Evolutionary conservation across 2,329 filamentous ascomycete species (phyloP), one percentile per base, ranked within the genome.

Genomic region (Ascochyta clinopodiicola): DNA sequence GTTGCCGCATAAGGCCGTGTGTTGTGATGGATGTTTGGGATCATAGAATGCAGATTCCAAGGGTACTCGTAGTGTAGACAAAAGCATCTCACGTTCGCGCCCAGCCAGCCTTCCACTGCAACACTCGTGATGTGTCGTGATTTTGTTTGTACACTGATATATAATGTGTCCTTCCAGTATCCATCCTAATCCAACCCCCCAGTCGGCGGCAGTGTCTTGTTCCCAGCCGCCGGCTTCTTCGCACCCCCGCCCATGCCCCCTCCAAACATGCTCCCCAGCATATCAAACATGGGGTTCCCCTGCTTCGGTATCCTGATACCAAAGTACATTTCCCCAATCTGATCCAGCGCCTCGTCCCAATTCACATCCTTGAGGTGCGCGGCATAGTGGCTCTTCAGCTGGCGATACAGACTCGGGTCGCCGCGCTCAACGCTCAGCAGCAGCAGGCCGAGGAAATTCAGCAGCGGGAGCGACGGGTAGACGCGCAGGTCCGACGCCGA

Each of bases 251-350:
- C 81, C 45, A 81, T 81, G 24, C 87, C 88, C 19, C 92, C 92
- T 44, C 93, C 93, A 70, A 99, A 90, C 82, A 99, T 86, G 60
- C 87, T 93, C 43, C 92, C 93, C 90, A 99, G 96, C 93, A 99
- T 98, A 74, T 99, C 95, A 77, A 98, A 86, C 75, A 99, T 81
- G 3, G 93, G 93, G 75, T 98, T 98, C 61, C 88, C 90, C 80
- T 96, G 92, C 69, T 89, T 85, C 42, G 93, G 94, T 71, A 92
- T 88, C 79, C 88, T 86, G 74, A 99, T 96, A 32, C 88, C 88
- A 78, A 99, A 99, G 81, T 98, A 99, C 86, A 96, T 93, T 80
- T 99, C 94, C 44, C 90, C 94, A 67, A 99, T 88, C 75, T 91
- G 88, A 66, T 92, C 89, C 57, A 99, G 79, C 22, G 91, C 84